These are phyloP conservation scores for Xylariaceae sp. DNA, from an alignment of 2,329 filamentous ascomycete species.

Conservation along the genomic window DNA sequence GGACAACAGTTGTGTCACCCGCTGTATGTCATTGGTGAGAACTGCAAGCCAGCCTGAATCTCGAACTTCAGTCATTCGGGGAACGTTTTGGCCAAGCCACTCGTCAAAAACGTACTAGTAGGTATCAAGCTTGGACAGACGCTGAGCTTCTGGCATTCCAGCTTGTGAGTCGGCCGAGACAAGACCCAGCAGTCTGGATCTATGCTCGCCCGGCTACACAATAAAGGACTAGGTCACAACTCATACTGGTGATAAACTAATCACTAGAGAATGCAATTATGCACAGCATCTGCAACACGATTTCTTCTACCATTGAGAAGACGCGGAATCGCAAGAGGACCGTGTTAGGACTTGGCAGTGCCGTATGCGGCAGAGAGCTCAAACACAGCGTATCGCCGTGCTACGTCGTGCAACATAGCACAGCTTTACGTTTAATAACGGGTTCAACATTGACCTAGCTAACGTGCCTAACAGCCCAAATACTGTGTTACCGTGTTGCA, in stretches of 20 bases:
- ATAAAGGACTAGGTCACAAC: background rate
- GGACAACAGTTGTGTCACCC: constrained; percentile 3
- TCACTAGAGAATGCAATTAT: background rate
- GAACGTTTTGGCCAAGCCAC: background rate
- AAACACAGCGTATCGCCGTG: constrained; percentile 26
- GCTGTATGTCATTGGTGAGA: background rate
- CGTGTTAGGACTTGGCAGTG: background rate
- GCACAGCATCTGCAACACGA: background rate
- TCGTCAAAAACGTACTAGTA: too few species aligned
- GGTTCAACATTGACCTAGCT: constrained; percentile 8
- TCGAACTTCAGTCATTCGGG: background rate
- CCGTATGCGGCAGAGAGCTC: constrained; percentile 11
- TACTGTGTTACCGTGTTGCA: background rate
- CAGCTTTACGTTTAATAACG: constrained; percentile 3
- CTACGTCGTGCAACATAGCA: constrained; percentile 13
- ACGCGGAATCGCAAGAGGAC: background rate
- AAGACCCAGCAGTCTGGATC: background rate
- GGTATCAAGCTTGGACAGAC: background rate
- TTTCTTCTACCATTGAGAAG: background rate
- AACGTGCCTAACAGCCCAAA: background rate
- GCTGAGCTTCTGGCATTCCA: background rate
- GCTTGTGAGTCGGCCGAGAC: constrained; percentile 4
- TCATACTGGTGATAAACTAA: background rate
- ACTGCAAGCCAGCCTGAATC: background rate
- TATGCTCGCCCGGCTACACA: background rate